Evolutionary conservation across 2,329 filamentous ascomycete species (phyloP), one percentile per base, ranked within the genome.

Genomic region (Ploettnerulaceae sp.): DNA sequence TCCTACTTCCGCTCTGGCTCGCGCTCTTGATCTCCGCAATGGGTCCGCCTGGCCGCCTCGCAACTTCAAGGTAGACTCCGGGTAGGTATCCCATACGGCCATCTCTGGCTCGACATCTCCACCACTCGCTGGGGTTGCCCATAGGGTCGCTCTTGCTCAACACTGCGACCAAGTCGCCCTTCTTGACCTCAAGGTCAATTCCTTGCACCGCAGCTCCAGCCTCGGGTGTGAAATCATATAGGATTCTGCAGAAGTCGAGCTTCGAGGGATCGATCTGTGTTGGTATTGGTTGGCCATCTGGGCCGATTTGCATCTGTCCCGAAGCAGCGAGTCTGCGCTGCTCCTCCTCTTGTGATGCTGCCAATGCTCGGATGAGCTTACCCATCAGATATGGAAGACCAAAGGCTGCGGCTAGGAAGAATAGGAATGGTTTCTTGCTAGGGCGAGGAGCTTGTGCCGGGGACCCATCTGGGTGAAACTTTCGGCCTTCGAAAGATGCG

Each of bases 331-430:
- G 69, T 33, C 79, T 75, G 41, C 71, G 73, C 48, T 77, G 76
- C 61, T 94, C 86, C 61, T 91, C 86, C 68, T 96, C 89, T 61
- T 93, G 87, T 4, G 82, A 84, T 26, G 84, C 80, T 12, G 90
- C 89, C 29, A 98, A 75, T 1, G 87, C 77, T 62, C 82, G 83
- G 65, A 98, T 97, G 57, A 95, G 79, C 71, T 96, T 98, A 69
- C 86, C 84, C 90, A 98, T 96, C 38, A 98, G 75, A 66, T 95
- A 98, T 5, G 93, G 93, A 11, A 98, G 76, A 43, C 93, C 94
- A 61, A 98, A 95, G 4, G 95, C 90, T 14, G 93, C 91, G 33
- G 94, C 74, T 51, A 96, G 73, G 73, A 98, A 98, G 74, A 98
- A 91, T 63, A 98, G 77, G 60, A 98, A 88, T 0, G 93, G 93